Evolutionary conservation across 2,329 filamentous ascomycete species (phyloP), one percentile per base, ranked within the genome.

Genomic region (Periconia macrospinosa): DNA sequence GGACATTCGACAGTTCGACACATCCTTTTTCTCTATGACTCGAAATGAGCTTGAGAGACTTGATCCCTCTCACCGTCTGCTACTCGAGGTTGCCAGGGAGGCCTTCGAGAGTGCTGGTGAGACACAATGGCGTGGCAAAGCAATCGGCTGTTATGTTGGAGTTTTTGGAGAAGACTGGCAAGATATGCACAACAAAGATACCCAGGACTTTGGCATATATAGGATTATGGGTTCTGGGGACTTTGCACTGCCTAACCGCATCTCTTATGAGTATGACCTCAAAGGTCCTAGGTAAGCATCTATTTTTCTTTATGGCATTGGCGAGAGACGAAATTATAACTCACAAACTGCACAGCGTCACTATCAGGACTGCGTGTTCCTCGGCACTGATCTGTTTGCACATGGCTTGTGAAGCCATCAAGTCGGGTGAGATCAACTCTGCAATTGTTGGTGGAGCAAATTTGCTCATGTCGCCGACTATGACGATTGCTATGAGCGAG

Each of bases 101-200:
- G 17, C 45, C 5, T 46, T 58, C 45, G 72, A 75, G 47, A 67
- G 63, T 48, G 69, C 56, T 27, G 67, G 65, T 10, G 33, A 60
- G 0, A 41, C 58, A 10, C 48, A 30, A 64, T 23, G 59, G 64
- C 8, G 49, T 47, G 6, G 20, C 55, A 3, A 30, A 0, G 37
- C 45, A 1, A 58, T 51, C 1, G 57, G 47, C 8, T 41, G 47
- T 5, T 58, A 40, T 40, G 48, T 54, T 1, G 57, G 9, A 10
- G 10, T n/a, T 7, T 45, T 5, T 19, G 13, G 9, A 14, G 19
- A 30, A 30, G 19, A 30, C 44, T 45, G 44, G 44, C 30, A 15
- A 13, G 17, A 45, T 9, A 6, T 27, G 20, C 23, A 14, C 8
- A 27, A 3, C 3, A 30, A 30, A 30, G 19, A 45, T 10, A 15